Evolutionary conservation across 768 basidiomycete genomes (phyloP), one percentile per base, ranked within the genome.

Genomic region (Pleurotus sapidus): DNA sequence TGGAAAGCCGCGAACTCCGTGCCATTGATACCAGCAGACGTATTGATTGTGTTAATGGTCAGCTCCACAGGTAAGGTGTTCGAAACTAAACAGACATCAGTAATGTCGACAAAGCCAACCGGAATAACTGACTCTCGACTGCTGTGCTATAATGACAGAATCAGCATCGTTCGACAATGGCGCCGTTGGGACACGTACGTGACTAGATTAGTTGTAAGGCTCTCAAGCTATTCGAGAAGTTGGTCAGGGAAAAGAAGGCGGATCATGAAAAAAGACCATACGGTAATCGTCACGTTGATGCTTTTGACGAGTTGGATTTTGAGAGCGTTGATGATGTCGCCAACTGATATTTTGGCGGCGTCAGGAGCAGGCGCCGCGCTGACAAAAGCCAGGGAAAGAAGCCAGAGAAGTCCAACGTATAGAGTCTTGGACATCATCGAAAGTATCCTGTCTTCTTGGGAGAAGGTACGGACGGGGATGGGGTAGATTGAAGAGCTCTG

Each of bases 1-100:
- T 79, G 75, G 66, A 88, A 88, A 45, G 75, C 74, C 17, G 87
- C 85, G 61, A 77, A 88, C 34, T 72, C 75, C 38, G 78, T 77
- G 12, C 77, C 80, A 56, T 84, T 77, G 49, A 88, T 68, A 0
- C 80, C 78, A 3, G 78, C 78, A 49, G 77, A 65, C 56, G 72
- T 70, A 51, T 66, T 67, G 18, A 81, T 70, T 54, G 68, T 65
- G 60, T 79, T 74, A 60, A 83, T 70, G 25, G 74, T 77, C 45
- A 82, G 70, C 49, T 80, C 79, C 43, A 79, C 64, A 18, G 74
- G 67, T 50, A 79, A 74, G 2, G 77, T 75, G 67, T 78, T 15
- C 30, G 24, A 34, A 17, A 18, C 34, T 7, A 46, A 17, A 34
- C 11, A 11, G n/a, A 39, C 11, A 48, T 42, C 51, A 62, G 57